Conservation (phyloP, 106 monocot genomes). For the Iris macrosiphon region DNA sequence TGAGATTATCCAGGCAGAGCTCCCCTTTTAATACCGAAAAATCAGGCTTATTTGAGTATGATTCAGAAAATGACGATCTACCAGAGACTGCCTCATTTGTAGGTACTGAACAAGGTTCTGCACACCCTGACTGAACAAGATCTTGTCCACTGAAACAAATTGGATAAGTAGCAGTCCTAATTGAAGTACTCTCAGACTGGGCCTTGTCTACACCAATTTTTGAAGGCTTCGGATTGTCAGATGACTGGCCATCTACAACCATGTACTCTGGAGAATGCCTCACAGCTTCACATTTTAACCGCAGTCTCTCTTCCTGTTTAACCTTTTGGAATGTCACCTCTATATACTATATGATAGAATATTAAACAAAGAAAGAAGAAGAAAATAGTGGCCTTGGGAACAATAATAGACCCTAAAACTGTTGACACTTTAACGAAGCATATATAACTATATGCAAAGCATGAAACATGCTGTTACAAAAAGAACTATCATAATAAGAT, state of each 20-base stretch:
- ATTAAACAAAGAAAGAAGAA: not conserved
- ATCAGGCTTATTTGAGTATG: conserved; percentile 35
- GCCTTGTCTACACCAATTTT: not conserved
- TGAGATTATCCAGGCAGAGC: conserved; percentile 58
- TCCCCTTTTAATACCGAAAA: conserved; percentile 58
- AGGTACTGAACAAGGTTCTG: conserved; percentile 9
- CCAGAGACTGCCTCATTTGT: conserved; percentile 11
- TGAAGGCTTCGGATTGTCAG: conserved; percentile 10
- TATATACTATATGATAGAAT: conserved; percentile 6
- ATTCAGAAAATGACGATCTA: conserved; percentile 22
- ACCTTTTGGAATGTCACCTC: conserved; percentile 15
- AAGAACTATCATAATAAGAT: not conserved
- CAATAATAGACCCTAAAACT: not conserved
- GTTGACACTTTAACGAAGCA: not conserved
- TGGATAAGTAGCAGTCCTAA: conserved; percentile 10
- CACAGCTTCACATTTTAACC: conserved; percentile 15
- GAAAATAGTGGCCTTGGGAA: not conserved
- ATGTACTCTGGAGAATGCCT: conserved; percentile 6
- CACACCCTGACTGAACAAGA: conserved; percentile 8
- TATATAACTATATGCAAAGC: not conserved
- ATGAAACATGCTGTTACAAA: not conserved
- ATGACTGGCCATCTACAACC: not conserved
- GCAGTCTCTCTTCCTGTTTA: conserved; percentile 38
- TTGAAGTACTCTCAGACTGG: conserved; percentile 7
- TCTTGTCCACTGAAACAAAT: conserved; percentile 10